A percentile compares a stretch with the other conserved stretches of the same genome.
Evolutionary conservation across 495 filamentous ascomycete genomes (phyloP).

Genomic region (Cetradonia linearis): DNA sequence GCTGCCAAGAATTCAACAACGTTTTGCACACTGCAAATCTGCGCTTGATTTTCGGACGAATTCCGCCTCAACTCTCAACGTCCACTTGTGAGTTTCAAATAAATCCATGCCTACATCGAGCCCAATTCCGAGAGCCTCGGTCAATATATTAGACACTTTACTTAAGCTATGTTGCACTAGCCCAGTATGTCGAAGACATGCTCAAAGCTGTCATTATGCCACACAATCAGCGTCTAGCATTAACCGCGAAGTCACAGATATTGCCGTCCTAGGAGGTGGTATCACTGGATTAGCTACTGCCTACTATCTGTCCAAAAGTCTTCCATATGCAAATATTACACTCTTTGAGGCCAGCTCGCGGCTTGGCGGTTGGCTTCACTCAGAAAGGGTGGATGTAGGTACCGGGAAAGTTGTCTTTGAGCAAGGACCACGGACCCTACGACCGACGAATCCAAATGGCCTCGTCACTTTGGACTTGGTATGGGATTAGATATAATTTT

Average conservation of each 20-base stretch:
- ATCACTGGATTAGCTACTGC: slow-evolving; percentile 82
- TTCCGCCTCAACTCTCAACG: background rate
- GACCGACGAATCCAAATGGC: slow-evolving; percentile 39
- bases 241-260: slow-evolving; percentile 27
- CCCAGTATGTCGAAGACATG: slow-evolving; percentile 18
- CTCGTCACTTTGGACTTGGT: slow-evolving; percentile 49
- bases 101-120: slow-evolving; percentile 10
- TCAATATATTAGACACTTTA: slow-evolving; percentile 21
- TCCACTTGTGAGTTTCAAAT: background rate
- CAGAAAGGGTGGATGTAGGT: slow-evolving; percentile 52
- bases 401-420: slow-evolving; percentile 63
- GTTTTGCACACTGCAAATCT: too few species aligned
- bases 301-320: slow-evolving; percentile 54
- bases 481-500: slow-evolving; percentile 14
- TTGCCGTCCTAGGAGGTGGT: slow-evolving; percentile 76
- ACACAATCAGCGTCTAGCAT: background rate
- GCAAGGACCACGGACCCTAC: slow-evolving; percentile 71
- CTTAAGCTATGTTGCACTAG: slow-evolving; percentile 24
- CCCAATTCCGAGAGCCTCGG: background rate
- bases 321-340: slow-evolving; percentile 54
- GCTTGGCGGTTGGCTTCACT: slow-evolving; percentile 79
- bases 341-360: slow-evolving; percentile 62
- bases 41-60: background rate
- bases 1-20: too few species aligned
- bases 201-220: background rate